Evolutionary conservation across 139 green algal genomes (phyloP).

Genomic region (Closterium sp.): DNA sequence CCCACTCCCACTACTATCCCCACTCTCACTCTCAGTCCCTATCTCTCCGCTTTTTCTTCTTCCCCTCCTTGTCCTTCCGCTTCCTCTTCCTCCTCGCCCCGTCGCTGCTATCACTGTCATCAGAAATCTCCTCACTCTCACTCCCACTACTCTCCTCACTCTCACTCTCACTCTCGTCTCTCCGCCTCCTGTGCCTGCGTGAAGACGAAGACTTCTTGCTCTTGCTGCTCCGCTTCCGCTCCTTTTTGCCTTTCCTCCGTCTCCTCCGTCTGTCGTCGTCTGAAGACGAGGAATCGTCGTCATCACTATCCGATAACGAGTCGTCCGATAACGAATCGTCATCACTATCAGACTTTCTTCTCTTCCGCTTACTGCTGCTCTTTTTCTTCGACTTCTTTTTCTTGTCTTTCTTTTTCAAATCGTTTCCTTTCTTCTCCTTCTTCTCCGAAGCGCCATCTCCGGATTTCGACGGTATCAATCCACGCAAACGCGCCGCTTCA

Average conservation of each 20-base stretch:
- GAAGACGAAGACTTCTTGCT: not conserved
- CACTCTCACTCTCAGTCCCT: not conserved
- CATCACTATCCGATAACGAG: not conserved
- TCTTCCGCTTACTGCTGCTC: not conserved
- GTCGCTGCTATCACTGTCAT: not conserved
- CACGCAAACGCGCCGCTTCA: constrained; percentile 6
- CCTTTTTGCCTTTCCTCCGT: not conserved
- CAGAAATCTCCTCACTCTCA: not conserved
- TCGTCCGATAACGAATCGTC: not conserved
- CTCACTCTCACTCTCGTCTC: constrained; percentile 11
- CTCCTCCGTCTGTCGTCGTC: not conserved
- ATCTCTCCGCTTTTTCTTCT: not conserved
- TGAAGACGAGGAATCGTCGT: not conserved
- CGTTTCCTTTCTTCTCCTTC: constrained; percentile 12
- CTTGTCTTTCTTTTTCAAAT: constrained; percentile 25
- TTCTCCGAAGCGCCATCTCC: not conserved
- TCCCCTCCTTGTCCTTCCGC: not conserved
- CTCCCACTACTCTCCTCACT: not conserved
- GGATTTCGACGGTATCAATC: not conserved
- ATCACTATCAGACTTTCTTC: not conserved
- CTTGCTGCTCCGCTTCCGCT: constrained; percentile 38
- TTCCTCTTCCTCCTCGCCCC: not conserved
- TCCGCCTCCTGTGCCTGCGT: constrained; percentile 12
- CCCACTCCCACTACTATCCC: not conserved
- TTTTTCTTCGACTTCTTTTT: constrained; percentile 37